A percentile compares a stretch with the other conserved stretches of the same genome.
Conservation (phyloP, 176 grass and related monocot genomes). For the maize (Zea mays) region Zm-B73-REFERENCE-NAM-5.0 NC_050100.1:19155501-19156000, state of each 20-base stretch:
- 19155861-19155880: slow-evolving; percentile 77
- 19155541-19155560: too few species aligned
- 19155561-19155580: slow-evolving; percentile 44
- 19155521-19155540: too few species aligned
- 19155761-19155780: slow-evolving; percentile 17
- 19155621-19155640: too few species aligned
- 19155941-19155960: too few species aligned
- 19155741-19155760: slow-evolving; percentile 58
- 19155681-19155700: too few species aligned
- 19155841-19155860: slow-evolving; percentile 14
- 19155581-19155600: slow-evolving; percentile 28
- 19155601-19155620: too few species aligned
- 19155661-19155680: too few species aligned
- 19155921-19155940: too few species aligned
- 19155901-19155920: slow-evolving; percentile 71
- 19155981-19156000: too few species aligned
- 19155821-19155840: slow-evolving; percentile 9
- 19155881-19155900: slow-evolving; percentile 96
- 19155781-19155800: slow-evolving; percentile 5
- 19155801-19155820: not conserved
- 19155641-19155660: too few species aligned
- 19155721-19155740: slow-evolving; percentile 97
- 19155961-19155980: too few species aligned
- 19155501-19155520: too few species aligned
- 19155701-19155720: slow-evolving; percentile 76